Evolutionary conservation across 139 green algal species (phyloP), one percentile per base, ranked within the genome.

Genomic region (Chlamydomonas sphaeroides): DNA sequence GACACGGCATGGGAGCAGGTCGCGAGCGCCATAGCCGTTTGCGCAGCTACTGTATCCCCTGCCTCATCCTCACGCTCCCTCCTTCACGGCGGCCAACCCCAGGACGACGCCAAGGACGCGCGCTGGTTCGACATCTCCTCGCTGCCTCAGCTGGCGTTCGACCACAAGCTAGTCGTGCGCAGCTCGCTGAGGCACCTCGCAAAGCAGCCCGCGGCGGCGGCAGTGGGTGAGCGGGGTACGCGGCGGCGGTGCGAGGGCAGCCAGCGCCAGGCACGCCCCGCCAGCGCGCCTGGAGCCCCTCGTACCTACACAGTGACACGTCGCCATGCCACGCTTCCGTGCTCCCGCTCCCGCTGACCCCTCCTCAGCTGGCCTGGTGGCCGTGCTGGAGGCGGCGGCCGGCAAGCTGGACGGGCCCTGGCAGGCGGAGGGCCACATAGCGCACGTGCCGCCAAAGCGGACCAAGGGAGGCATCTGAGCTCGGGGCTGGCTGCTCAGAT

Each of bases 31-130:
- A n/a, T n/a, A n/a, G n/a, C n/a, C n/a, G n/a, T n/a, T n/a, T n/a
- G n/a, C n/a, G n/a, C n/a, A n/a, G n/a, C n/a, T n/a, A n/a, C n/a
- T n/a, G n/a, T n/a, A n/a, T n/a, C n/a, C n/a, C n/a, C n/a, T n/a
- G n/a, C n/a, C n/a, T n/a, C n/a, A n/a, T n/a, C n/a, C n/a, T n/a
- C n/a, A n/a, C n/a, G n/a, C n/a, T n/a, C n/a, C n/a, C n/a, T n/a
- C n/a, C n/a, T n/a, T n/a, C n/a, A n/a, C n/a, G n/a, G n/a, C n/a
- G n/a, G n/a, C n/a, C n/a, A n/a, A 53, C 3, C 69, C 23, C 76
- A 93, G 88, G 92, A 95, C 79, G 92, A 95, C 74, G 92, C 92
- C 28, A 45, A 77, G 32, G 89, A 90, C 33, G 92, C 91, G 1
- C 36, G 74, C n/a, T 95, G 91, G 91, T 93, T 90, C 41, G 65